Evolutionary conservation across 345 rosid genomes (phyloP), one percentile per base, ranked within the genome.

Genomic region (Eucalyptus sideroxylon): DNA sequence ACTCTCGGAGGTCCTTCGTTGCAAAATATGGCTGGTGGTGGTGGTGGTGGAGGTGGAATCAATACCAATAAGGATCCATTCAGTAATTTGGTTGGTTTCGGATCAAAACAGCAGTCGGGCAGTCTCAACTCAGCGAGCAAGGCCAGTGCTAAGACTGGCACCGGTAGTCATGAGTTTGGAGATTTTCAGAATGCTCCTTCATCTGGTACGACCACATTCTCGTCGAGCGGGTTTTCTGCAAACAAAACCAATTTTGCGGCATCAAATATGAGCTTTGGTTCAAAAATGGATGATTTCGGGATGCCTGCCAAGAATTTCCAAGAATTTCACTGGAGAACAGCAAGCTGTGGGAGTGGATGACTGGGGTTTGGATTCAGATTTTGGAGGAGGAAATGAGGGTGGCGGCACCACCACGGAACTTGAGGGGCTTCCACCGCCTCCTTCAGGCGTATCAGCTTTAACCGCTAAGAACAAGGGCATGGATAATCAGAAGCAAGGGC

Each of bases 391-490:
- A 89, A 87, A 89, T 59, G 96, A 93, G 44, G 92, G 90, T 16
- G 93, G 91, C 10, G 92, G 94, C 86, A 89, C 94, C 37, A 98
- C 98, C 42, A 97, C 98, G 4, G 99, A 97, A 94, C 97, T 98
- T 44, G 99, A 98, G 88, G 98, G 99, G 88, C 96, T 98, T 92
- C 98, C 99, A 53, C 97, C 99, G 65, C 99, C 99, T 27, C 99
- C 99, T 16, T 92, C 98, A 27, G 99, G 99, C 17, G 91, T 97
- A 30, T 93, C 97, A 7, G 96, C 97, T 90, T 88, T 95, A 67
- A 87, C 94, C 24, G 99, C 99, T 59, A 98, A 94, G 96, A 93
- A 86, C 90, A 98, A 98, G 93, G 99, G 99, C 44, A 90, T 95
- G 89, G 98, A 98, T 90, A 95, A 95, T 89, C 95, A 97, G 93